phyloP scores from a whole-genome alignment of 2,329 filamentous ascomycete species.

The Botrytis medusae region DNA sequence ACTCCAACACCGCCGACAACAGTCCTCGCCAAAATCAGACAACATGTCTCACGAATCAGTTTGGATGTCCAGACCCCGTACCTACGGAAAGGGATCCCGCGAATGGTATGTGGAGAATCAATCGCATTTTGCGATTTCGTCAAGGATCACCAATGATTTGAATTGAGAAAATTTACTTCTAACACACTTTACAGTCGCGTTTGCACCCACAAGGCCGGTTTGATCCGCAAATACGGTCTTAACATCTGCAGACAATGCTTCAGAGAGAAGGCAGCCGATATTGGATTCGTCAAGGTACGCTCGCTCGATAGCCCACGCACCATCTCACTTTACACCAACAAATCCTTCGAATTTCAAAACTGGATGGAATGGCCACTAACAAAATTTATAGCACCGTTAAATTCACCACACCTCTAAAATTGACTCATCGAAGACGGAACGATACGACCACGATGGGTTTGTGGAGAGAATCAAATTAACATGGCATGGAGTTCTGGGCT shows the following conservation, averaged over 20 bases:
- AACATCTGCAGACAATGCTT: conserved; percentile 83
- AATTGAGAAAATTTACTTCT: conserved; percentile 20
- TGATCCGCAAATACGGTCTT: conserved; percentile 99
- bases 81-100: conserved; percentile 95
- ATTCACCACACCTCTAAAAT: conserved; percentile 19
- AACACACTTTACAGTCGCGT: conserved; percentile 58
- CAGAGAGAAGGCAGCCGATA: conserved; percentile 71
- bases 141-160: conserved; percentile 3
- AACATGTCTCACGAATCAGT: conserved; percentile 91
- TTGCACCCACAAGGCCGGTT: conserved; percentile 95
- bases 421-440: conserved; percentile 15
- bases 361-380: conserved; percentile 18
- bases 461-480: conserved; percentile 16
- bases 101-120: conserved; percentile 68
- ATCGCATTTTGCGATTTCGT: conserved; percentile 3
- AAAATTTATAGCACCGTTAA: conserved; percentile 35
- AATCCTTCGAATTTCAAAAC: background rate
- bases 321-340: background rate
- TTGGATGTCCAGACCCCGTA: conserved; percentile 98
- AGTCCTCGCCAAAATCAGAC: conserved; percentile 33
- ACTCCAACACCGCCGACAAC: conserved; percentile 22
- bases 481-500: conserved; percentile 26
- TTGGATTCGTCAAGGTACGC: conserved; percentile 69
- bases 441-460: conserved; percentile 18
- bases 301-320: background rate